Evolutionary conservation across 2,329 filamentous ascomycete species (phyloP), one percentile per base, ranked within the genome.

Genomic region (Epichloe uncinata): DNA sequence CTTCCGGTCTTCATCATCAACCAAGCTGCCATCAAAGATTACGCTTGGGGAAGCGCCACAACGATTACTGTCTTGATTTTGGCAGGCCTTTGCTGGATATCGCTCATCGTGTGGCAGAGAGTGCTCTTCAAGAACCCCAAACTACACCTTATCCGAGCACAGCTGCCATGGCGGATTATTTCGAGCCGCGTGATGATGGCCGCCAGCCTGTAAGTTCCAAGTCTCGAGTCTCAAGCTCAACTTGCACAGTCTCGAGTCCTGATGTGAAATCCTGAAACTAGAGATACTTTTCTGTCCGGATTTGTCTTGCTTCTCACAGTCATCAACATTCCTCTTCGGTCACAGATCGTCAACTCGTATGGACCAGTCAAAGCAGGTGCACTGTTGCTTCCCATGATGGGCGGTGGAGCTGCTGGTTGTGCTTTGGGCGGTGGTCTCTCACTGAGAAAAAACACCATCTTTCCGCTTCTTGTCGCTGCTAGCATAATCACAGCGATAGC

Each of bases 1-100:
- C 51, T 59, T 6, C 54, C 57, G 15, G 56, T 59, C 34, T 59
- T 59, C 50, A 56, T 56, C 42, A 51, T 57, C 22, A 56, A 59
- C 48, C 52, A 57, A 42, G 54, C 48, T 12, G 53, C 54, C 20
- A 53, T 55, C 40, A 50, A 50, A 41, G 54, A 55, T 22, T 58
- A 57, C 37, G 48, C 51, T 36, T 58, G 57, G 57, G 37, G 47
- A 43, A 56, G 55, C 49, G 48, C 47, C 4, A 49, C 52, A 1
- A 57, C 57, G 13, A 55, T 58, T 11, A 36, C 47, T 33, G 38
- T 57, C 15, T 50, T 58, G 20, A 50, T 52, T 40, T 13, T 56
- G 20, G 30, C 45, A 35, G 55, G 54, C 20, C 44, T 55, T 5
- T 52, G 50, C 38, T 58, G 57, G 55, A 36, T 56, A 26, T 45